These are phyloP conservation scores for Pezizomycotina sp. DNA, from an alignment of 2,329 filamentous ascomycete species.

Conservation along the genomic window DNA sequence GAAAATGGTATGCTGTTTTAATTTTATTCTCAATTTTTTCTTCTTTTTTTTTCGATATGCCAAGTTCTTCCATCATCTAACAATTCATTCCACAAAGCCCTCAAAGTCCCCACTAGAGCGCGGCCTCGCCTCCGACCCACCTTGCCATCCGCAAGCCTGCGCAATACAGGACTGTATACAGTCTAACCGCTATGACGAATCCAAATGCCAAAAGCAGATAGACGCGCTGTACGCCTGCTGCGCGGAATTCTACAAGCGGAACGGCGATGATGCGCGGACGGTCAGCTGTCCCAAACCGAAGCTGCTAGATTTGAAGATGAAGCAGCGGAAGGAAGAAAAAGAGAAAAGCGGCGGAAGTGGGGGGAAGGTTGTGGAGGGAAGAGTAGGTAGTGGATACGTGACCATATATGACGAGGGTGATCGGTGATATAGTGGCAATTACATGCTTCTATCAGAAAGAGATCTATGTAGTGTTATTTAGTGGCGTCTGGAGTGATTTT, in stretches of 20 bases:
- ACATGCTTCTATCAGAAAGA: too few relatives aligned
- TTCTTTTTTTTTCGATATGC: conserved; percentile 7
- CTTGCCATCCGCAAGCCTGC: conserved; percentile 64
- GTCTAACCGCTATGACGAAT: conserved; percentile 71
- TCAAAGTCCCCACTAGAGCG: conserved; percentile 41
- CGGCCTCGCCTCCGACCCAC: conserved; percentile 56
- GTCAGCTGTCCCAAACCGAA: conserved; percentile 73
- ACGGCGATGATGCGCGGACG: conserved; percentile 59
- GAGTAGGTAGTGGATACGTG: background rate
- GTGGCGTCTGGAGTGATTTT: too few relatives aligned
- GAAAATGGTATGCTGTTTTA: too few relatives aligned
- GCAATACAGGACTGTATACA: conserved; percentile 55
- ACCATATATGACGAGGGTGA: background rate
- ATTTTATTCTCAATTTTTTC: background rate
- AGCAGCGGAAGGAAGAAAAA: conserved; percentile 44
- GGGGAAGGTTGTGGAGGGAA: background rate
- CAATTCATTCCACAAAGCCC: conserved; percentile 1
- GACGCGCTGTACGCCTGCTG: conserved; percentile 89
- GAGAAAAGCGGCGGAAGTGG: conserved; percentile 8
- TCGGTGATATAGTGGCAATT: too few relatives aligned
- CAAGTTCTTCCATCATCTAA: background rate
- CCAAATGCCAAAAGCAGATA: conserved; percentile 60
- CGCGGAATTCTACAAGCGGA: conserved; percentile 64
- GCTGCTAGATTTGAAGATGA: conserved; percentile 67
- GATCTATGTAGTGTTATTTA: too few relatives aligned